These are phyloP conservation scores for Globisporangium okanoganense DNA, from an alignment of 352 stramenopile species.

Conservation along the genomic window DNA sequence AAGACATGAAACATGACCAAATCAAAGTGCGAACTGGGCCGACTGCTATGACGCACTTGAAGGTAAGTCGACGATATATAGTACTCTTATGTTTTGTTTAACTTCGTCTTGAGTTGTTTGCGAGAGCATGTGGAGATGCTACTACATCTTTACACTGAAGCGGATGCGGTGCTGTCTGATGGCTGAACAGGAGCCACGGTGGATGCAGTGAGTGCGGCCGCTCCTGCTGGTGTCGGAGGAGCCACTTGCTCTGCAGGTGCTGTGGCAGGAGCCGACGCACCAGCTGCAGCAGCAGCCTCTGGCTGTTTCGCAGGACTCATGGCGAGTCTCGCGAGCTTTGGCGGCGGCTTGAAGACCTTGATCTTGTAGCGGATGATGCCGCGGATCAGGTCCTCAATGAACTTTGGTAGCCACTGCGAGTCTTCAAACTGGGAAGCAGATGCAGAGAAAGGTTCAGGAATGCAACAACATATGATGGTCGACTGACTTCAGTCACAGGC, in stretches of 20 bases:
- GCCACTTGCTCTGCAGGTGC: not conserved
- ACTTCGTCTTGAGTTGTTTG: too few relatives aligned
- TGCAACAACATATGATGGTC: too few relatives aligned
- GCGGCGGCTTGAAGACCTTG: conserved; percentile 55
- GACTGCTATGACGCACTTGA: too few relatives aligned
- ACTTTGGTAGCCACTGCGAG: conserved; percentile 60
- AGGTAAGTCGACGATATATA: too few relatives aligned
- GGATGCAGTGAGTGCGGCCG: not conserved
- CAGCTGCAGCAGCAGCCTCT: not conserved
- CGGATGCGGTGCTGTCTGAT: too few relatives aligned
- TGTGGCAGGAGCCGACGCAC: not conserved
- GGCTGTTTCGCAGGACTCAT: not conserved
- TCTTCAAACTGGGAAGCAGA: conserved; percentile 42
- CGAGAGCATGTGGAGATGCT: too few relatives aligned
- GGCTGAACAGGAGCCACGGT: not conserved
- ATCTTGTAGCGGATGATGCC: conserved; percentile 75
- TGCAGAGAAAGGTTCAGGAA: too few relatives aligned
- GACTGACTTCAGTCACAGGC: too few relatives aligned
- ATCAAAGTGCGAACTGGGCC: too few relatives aligned
- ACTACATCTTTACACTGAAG: too few relatives aligned
- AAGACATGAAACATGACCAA: too few relatives aligned
- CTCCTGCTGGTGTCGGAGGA: not conserved
- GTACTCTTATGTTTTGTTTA: too few relatives aligned
- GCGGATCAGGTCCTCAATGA: conserved; percentile 63
- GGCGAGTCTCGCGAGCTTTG: conserved; percentile 20